Evolutionary conservation across 2,329 filamentous ascomycete genomes (phyloP), one percentile per base, ranked within the genome.

Genomic region (Sclerotinia spermophila): DNA sequence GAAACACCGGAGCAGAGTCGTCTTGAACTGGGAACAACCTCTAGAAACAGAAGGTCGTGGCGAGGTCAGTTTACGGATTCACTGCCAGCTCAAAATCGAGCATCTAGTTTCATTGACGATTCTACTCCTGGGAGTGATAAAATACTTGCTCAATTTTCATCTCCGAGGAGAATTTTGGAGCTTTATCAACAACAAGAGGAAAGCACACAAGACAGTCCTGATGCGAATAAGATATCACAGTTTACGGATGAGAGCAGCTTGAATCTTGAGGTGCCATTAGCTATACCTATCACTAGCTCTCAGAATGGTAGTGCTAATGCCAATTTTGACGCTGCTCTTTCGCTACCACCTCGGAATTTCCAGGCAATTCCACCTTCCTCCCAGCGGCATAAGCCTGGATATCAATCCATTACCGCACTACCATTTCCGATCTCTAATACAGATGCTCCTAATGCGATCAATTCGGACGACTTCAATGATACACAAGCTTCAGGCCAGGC

Each of bases 101-200:
- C 83, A 2, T 82, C 84, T 0, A 88, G 85, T 70, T 80, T 85
- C 40, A 81, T 89, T 30, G 82, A 81, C 15, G 87, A 90, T 75
- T 90, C 87, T 0, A 84, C 87, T 73, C 84, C 82, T 0, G 77
- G 80, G 11, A 80, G 81, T 68, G 73, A 79, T 76, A 65, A 78
- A 19, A 72, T 74, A 0, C 72, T 81, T 1, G 62, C 76, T 2
- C 76, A 76, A 21, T 81, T 81, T 35, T 81, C 80, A 27, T 85
- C 87, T 0, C 86, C 87, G 0, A 84, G 83, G 1, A 81, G 84
- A 53, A 78, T 86, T 0, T 74, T 88, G 17, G 82, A 86, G 71
- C 81, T 83, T 35, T 86, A 84, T 71, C 79, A 86, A 5, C 82
- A 83, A 65, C 73, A 74, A 13, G 78, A 77, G 35, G 78, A 79